Evolutionary conservation across 768 basidiomycete genomes (phyloP).

Genomic region (Termitomyces sp.): DNA sequence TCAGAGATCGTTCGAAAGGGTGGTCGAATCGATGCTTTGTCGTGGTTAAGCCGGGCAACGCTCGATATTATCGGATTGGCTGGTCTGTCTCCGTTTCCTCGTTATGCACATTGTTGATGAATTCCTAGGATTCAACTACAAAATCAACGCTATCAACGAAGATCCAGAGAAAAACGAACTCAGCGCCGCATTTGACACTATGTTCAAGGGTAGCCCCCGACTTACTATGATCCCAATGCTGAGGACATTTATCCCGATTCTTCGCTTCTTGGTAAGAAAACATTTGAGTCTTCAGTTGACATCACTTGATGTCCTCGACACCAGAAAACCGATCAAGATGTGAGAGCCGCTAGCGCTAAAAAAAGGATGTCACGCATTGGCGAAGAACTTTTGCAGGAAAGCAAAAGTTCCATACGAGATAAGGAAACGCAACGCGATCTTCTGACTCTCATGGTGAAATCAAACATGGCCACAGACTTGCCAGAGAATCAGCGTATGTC

Average conservation of each 20-base stretch:
- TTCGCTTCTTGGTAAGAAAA: constrained; percentile 30
- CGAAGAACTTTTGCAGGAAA: constrained; percentile 31
- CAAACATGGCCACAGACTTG: constrained; percentile 45
- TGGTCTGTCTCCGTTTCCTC: constrained; percentile 33
- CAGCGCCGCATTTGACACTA: constrained; percentile 37
- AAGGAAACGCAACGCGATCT: constrained; percentile 14
- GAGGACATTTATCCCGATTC: constrained; percentile 22
- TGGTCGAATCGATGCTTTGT: constrained; percentile 48
- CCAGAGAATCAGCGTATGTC: constrained; percentile 13
- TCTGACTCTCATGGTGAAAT: constrained; percentile 27
- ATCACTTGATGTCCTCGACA: background rate
- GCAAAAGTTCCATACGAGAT: constrained; percentile 26
- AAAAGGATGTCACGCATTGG: constrained; percentile 38
- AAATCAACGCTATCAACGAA: constrained; percentile 18
- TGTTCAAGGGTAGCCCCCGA: constrained; percentile 33
- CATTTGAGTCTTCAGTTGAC: background rate
- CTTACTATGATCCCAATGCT: constrained; percentile 17
- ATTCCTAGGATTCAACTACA: constrained; percentile 27
- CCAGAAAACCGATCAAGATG: constrained; percentile 15
- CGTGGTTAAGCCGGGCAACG: constrained; percentile 63
- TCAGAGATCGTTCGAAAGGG: constrained; percentile 27
- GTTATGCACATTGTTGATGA: constrained; percentile 17
- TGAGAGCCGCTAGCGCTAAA: constrained; percentile 17
- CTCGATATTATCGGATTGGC: constrained; percentile 74
- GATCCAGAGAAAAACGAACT: constrained; percentile 33